Evolutionary conservation across 2,329 filamentous ascomycete species (phyloP).

Genomic region (Colletotrichum sp.): DNA sequence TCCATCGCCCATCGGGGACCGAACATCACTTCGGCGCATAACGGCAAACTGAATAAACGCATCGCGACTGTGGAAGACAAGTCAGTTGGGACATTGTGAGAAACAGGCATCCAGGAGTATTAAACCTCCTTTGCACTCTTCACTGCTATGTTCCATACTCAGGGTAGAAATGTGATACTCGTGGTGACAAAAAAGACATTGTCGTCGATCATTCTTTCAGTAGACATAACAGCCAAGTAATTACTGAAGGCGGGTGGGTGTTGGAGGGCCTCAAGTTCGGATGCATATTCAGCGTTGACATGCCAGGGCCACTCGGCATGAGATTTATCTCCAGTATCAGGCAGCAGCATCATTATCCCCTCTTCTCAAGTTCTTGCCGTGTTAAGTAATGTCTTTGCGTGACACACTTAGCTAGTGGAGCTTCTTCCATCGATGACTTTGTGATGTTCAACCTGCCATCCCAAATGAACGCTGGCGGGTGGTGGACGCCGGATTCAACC

Average conservation of each 20-base stretch:
- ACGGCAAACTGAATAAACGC: not conserved
- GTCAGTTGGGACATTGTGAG: not conserved
- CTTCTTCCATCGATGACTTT: not conserved
- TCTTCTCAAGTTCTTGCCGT: too few relatives aligned
- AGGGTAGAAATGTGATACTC: not conserved
- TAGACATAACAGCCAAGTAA: not conserved
- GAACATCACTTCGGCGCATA: not conserved
- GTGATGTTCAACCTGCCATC: not conserved
- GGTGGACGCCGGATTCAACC: not conserved
- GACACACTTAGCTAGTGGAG: fast-evolving
- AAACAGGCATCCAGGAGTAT: not conserved
- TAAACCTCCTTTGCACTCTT: fast-evolving
- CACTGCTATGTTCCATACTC: not conserved
- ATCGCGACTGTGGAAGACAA: not conserved
- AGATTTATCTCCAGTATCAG: not conserved
- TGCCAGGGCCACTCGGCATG: not conserved
- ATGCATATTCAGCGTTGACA: not conserved
- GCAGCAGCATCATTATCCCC: not conserved
- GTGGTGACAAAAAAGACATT: not conserved
- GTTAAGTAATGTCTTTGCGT: too few relatives aligned
- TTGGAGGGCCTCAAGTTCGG: not conserved
- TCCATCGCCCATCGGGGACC: not conserved
- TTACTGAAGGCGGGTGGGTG: not conserved
- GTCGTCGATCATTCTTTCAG: fast-evolving
- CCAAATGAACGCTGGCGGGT: not conserved